Percentiles rank a stretch among this genome's conserved stretches.
Evolutionary conservation across 805 yeast genomes (phyloP).

Genomic region (Metschnikowia gruessii): DNA sequence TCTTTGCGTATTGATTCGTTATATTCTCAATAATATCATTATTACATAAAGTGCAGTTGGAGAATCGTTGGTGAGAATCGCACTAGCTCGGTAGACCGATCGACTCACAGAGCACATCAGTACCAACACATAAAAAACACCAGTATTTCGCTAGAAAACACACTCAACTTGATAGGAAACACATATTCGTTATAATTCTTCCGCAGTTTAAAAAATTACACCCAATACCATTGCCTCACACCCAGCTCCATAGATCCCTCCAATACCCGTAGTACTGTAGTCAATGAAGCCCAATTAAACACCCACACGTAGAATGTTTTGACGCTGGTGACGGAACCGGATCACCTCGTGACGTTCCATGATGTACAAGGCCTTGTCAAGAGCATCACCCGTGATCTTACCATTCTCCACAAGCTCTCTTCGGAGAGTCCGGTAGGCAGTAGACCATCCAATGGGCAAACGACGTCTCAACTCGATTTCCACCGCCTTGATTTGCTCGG

Average conservation of each 20-base stretch:
- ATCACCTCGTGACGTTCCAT: slow-evolving; percentile 86
- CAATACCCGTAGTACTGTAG: no score
- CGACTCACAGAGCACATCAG: neutral
- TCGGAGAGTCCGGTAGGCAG: slow-evolving; percentile 78
- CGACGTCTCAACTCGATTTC: slow-evolving; percentile 86
- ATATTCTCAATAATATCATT: no score
- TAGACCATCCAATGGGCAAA: slow-evolving; percentile 95
- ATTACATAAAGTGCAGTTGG: no score
- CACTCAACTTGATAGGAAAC: no score
- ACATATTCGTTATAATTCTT: no score
- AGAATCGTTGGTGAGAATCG: no score
- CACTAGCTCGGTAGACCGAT: neutral
- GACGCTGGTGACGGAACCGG: slow-evolving; percentile 73
- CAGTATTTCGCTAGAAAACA: no score
- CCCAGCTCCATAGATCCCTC: no score
- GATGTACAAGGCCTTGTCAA: slow-evolving; percentile 78
- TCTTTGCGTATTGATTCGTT: no score
- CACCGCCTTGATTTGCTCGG: slow-evolving; percentile 70
- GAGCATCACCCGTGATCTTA: slow-evolving; percentile 61
- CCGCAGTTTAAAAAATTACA: no score
- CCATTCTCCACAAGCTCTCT: slow-evolving; percentile 75
- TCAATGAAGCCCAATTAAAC: slow-evolving; percentile 6
- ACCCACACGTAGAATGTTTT: slow-evolving; percentile 19
- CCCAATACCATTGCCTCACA: no score
- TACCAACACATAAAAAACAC: no score